Percentiles rank a stretch among this genome's conserved stretches.
phyloP scores from a whole-genome alignment of 2,329 filamentous ascomycete genomes.

The Aschersonia sp. region DNA sequence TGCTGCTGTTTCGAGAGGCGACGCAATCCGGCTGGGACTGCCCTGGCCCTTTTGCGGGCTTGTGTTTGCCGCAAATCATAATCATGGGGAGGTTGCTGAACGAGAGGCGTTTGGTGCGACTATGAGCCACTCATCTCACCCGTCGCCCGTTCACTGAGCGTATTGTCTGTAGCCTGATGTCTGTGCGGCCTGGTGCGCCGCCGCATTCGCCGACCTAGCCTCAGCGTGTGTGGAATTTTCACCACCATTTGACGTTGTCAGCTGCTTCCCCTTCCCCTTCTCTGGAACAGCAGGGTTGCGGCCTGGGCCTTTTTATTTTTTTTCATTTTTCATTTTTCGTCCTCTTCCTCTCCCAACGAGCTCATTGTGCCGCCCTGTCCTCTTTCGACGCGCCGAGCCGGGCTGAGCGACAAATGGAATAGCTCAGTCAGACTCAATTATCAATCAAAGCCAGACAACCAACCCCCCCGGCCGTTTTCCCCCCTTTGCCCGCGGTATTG shows the following conservation, averaged over 20 bases:
- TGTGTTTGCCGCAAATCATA: not conserved
- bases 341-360: not conserved
- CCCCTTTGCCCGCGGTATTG: not conserved
- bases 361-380: not conserved
- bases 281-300: not conserved
- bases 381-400: not conserved
- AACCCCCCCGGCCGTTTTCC: too few relatives aligned
- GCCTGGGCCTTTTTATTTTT: slow-evolving; percentile 1
- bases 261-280: slow-evolving; percentile 2
- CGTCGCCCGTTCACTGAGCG: not conserved
- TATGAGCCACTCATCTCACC: not conserved
- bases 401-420: too few relatives aligned
- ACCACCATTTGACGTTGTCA: not conserved
- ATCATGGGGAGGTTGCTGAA: not conserved
- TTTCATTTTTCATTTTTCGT: not conserved
- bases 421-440: too few relatives aligned
- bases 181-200: not conserved
- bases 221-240: slow-evolving; percentile 4
- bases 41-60: too few relatives aligned
- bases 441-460: too few relatives aligned
- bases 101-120: not conserved
- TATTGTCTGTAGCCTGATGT: not conserved
- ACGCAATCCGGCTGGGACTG: not conserved
- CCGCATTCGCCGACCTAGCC: not conserved
- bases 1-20: not conserved